Evolutionary conservation across 2,329 filamentous ascomycete species (phyloP).

Genomic region (Geosmithia putterillii): DNA sequence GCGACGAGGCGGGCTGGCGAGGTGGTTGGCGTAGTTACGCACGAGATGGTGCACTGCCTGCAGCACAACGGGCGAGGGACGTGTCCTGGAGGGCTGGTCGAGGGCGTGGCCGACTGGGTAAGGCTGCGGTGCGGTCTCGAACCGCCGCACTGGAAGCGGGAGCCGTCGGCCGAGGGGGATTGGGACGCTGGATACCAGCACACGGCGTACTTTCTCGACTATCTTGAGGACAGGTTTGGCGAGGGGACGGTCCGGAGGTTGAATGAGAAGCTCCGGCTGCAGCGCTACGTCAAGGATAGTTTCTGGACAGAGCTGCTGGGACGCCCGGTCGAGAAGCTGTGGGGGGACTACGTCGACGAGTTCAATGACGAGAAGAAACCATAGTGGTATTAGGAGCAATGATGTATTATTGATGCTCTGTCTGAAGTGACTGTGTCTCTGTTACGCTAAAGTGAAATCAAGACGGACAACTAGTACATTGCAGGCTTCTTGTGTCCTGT

Average conservation of each 20-base stretch:
- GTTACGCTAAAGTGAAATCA: too few species aligned
- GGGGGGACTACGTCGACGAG: constrained; percentile 53
- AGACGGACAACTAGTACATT: too few species aligned
- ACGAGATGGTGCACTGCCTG: constrained; percentile 93
- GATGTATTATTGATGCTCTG: too few species aligned
- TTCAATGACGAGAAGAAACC: constrained; percentile 5
- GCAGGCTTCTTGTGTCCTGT: too few species aligned
- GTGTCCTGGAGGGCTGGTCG: constrained; percentile 67
- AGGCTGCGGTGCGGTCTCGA: constrained; percentile 59
- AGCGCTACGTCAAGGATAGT: constrained; percentile 48
- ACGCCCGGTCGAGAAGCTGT: constrained; percentile 53
- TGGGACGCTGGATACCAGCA: constrained; percentile 89
- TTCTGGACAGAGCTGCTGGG: constrained; percentile 63
- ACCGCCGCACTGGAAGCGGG: constrained; percentile 73
- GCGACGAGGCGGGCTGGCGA: constrained; percentile 39
- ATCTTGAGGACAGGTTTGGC: constrained; percentile 59
- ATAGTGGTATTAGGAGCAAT: too few species aligned
- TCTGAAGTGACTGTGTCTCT: too few species aligned
- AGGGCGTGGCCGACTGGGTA: constrained; percentile 91
- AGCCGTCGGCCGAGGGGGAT: constrained; percentile 17
- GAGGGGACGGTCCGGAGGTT: constrained; percentile 46
- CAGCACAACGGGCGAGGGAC: constrained; percentile 58
- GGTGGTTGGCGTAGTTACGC: constrained; percentile 71
- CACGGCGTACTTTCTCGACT: constrained; percentile 85
- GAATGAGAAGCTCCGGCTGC: constrained; percentile 54